Base-by-base conservation (phyloP, 2,329 filamentous ascomycete species). In the Diaporthe aspalathi region DNA sequence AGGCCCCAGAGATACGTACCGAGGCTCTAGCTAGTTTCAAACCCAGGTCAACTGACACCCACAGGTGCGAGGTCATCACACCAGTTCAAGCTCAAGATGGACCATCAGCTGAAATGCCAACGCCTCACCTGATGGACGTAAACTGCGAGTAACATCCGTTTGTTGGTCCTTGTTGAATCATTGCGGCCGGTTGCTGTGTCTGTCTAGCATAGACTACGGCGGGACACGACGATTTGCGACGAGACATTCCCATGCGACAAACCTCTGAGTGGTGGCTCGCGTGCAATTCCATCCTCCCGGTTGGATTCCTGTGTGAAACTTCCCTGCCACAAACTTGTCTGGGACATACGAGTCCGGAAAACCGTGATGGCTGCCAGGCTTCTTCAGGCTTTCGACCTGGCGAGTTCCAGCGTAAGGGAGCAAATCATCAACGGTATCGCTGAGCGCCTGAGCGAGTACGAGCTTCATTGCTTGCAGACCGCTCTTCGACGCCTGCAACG, bases 1-100 rank as follows among this genome's bases (percentile, higher is more conserved):
- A 70, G 68, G n/a, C 20, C n/a, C 32, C 22, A 43, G 32, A 32
- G 63, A 29, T 66, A n/a, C 63, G 22, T 66, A n/a, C 63, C 63
- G 63, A 67, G 57, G 57, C 27, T 35, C 57, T 7, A 35, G 57
- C 27, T 63, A 35, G 43, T 27, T 63, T 35, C 32, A 35, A 9
- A 63, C 5, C 6, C 35, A n/a, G 7, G 3, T n/a, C n/a, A n/a
- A n/a, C n/a, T n/a, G n/a, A n/a, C n/a, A n/a, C n/a, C n/a, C n/a
- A n/a, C n/a, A n/a, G n/a, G n/a, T n/a, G n/a, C 17, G 16, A 29
- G 57, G 43, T 63, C 57, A 63, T 27, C 16, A 1, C 2, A 5
- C 35, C 5, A 43, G 6, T 11, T 9, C 43, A 62, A 8, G 17
- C 27, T 24, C 35, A 38, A 9, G 35, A 8, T 12, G 11, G 8